Percentiles rank a stretch among this genome's conserved stretches.
Evolutionary conservation across 1,139 yeast species (phyloP).

Genomic region (Hyphopichia burtonii): DNA sequence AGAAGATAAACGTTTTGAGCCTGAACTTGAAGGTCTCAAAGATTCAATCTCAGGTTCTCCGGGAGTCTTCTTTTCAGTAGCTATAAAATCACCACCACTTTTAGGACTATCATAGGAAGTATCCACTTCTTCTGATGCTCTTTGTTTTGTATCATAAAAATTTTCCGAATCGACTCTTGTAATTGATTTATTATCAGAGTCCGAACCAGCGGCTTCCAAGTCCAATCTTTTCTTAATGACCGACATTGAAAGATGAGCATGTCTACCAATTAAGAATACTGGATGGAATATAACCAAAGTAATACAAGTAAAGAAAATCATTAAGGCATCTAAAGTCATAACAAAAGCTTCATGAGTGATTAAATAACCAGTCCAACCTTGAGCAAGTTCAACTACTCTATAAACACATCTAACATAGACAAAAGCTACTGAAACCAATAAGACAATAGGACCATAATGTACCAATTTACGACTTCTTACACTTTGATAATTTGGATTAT

Average conservation of each 20-base stretch:
- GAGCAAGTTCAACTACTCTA: conserved; percentile 29
- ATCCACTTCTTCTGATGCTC: background rate
- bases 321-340: conserved; percentile 27
- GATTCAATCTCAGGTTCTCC: background rate
- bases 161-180: background rate
- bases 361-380: conserved; percentile 36
- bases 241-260: conserved; percentile 12
- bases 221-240: conserved; percentile 5
- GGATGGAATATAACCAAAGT: conserved; percentile 27
- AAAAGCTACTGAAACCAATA: conserved; percentile 19
- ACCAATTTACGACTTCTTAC: conserved; percentile 17
- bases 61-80: background rate
- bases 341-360: conserved; percentile 31
- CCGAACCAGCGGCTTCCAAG: background rate
- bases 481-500: conserved; percentile 14
- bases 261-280: conserved; percentile 21
- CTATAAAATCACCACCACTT: background rate
- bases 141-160: conserved; percentile 1
- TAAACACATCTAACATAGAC: conserved; percentile 32
- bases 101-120: background rate
- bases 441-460: conserved; percentile 22
- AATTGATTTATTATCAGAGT: background rate
- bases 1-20: too few relatives aligned
- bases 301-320: conserved; percentile 19
- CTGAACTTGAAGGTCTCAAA: background rate